Base-by-base conservation (phyloP, 164 flowering plant genomes). In the Macadamia tetraphylla region DNA sequence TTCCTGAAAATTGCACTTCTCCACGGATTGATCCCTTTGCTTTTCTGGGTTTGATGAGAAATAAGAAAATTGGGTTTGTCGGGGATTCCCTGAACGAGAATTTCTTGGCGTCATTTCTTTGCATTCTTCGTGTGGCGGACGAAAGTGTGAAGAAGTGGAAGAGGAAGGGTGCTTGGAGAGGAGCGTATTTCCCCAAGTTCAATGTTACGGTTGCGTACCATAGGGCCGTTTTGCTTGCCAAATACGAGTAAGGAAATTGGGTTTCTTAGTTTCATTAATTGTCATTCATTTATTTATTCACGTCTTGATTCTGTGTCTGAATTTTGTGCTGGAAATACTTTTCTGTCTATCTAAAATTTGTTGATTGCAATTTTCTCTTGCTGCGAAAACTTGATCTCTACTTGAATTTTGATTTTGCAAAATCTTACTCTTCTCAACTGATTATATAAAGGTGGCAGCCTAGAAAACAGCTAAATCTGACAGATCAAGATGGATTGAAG, bases 201-300 rank as follows among this genome's bases (percentile, higher is more conserved):
- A 92, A 95, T 80, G 94, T 92, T 29, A 95, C 97, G 0, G 91
- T 95, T 17, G 94, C 80, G 1, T 95, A 95, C 76, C 99, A 95
- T 74, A 83, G 99, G 1, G 99, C 98, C 0, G 94, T 92, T 30
- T 83, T 90, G 84, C 88, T 95, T 29, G 87, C 98, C 6, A 89
- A 82, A 79, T 92, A 89, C 66, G 65, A 88, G 99, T 95, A 79
- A 83, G 93, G 43, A n/a, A n/a, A 9, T 60, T 56, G 15, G 6
- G 40, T 35, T 35, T 35, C 40, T 35, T 35, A 35, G 40, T 35
- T 35, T 35, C 40, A 35, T 35, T 2, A 35, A 35, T 35, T 35
- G 3, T 0, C 5, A 35, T 49, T 71, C 35, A 13, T 44, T 66
- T 35, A 35, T 49, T 71, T 44, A 13, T 44, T 66, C 43, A 23